A percentile compares a stretch with the other conserved stretches of the same genome.
phyloP scores from a whole-genome alignment of 805 yeast genomes.

The Hanseniaspora jakobsenii region DNA sequence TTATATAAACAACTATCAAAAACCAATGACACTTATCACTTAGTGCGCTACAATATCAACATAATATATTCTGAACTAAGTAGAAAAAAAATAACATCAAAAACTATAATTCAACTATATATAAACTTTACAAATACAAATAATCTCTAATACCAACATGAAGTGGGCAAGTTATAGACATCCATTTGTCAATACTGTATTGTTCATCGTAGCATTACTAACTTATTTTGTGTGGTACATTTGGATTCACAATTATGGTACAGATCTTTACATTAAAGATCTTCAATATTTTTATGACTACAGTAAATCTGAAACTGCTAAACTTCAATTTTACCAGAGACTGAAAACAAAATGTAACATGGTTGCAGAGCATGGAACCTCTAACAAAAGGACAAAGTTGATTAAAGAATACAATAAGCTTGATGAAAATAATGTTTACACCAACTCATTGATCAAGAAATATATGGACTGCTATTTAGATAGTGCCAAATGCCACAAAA shows the following conservation, averaged over 20 bases:
- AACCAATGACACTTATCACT: no score
- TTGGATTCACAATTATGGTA: neutral
- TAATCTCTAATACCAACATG: no score
- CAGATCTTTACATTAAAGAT: neutral
- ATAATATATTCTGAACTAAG: no score
- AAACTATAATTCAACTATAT: no score
- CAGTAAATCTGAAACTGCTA: slow-evolving; percentile 1
- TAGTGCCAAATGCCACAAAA: slow-evolving; percentile 3
- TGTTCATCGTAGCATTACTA: neutral
- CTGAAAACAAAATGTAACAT: neutral
- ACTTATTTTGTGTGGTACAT: neutral
- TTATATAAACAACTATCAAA: no score
- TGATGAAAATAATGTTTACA: slow-evolving; percentile 11
- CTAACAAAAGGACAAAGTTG: neutral
- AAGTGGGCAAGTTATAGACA: no score
- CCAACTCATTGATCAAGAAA: slow-evolving; percentile 10
- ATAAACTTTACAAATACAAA: no score
- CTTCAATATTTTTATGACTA: slow-evolving; percentile 11
- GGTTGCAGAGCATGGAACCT: neutral
- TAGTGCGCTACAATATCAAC: no score
- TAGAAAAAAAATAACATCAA: no score
- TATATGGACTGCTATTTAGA: slow-evolving; percentile 10
- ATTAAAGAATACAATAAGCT: slow-evolving; percentile 12
- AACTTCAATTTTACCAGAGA: neutral
- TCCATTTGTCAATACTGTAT: neutral